Percentiles rank a stretch among this genome's conserved stretches.
phyloP scores from a whole-genome alignment of 2,329 filamentous ascomycete genomes.

The Berkeleyomyces rouxiae region DNA sequence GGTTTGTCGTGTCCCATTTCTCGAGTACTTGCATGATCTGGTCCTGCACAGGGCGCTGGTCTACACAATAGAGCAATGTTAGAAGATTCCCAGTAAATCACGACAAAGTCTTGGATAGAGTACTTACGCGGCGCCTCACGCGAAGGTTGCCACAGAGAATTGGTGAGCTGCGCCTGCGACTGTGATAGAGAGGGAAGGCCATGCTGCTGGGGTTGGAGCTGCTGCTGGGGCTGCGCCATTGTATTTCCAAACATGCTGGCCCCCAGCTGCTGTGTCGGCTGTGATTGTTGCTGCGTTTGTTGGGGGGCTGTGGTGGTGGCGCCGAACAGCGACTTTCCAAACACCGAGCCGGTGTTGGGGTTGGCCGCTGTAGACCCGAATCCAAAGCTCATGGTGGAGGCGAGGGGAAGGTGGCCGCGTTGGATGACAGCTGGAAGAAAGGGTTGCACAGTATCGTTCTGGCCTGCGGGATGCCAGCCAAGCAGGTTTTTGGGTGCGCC shows the following conservation, averaged over 20 bases:
- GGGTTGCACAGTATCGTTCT: not conserved
- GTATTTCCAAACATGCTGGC: constrained; percentile 14
- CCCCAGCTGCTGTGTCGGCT: constrained; percentile 17
- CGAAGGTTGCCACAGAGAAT: constrained; percentile 36
- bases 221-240: constrained; percentile 21
- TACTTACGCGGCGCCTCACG: constrained; percentile 32
- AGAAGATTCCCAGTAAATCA: constrained; percentile 7
- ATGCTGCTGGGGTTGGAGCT: constrained; percentile 26
- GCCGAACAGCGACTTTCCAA: constrained; percentile 17
- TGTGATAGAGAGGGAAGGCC: constrained; percentile 28
- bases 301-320: constrained; percentile 16
- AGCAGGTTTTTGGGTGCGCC: not conserved
- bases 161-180: constrained; percentile 31
- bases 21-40: constrained; percentile 53
- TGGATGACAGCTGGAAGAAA: not conserved
- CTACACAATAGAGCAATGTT: constrained; percentile 16
- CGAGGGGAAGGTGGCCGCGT: not conserved
- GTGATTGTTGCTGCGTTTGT: constrained; percentile 24
- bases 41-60: constrained; percentile 56
- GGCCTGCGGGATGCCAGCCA: no score
- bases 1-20: constrained; percentile 57
- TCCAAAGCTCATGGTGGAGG: constrained; percentile 10
- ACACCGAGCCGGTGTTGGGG: constrained; percentile 11
- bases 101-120: not conserved
- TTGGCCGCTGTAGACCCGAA: constrained; percentile 1